These are phyloP conservation scores for Colletotrichum tropicale DNA, from an alignment of 2,329 filamentous ascomycete genomes.

Conservation along the genomic window DNA sequence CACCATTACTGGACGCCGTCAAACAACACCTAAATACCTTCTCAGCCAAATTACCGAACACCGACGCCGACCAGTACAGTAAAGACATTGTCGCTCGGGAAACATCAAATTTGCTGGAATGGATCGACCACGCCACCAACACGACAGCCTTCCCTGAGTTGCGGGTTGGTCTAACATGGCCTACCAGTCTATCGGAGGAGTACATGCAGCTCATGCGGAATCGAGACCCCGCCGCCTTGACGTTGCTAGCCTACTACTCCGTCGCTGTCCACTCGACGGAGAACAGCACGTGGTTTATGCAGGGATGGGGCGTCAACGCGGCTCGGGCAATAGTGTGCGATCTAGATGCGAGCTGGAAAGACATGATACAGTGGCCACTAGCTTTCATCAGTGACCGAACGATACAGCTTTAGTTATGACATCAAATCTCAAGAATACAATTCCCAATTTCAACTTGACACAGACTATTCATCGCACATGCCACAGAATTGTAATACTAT, in stretches of 20 bases:
- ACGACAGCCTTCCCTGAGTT: conserved; percentile 24
- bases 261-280: conserved; percentile 24
- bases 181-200: conserved; percentile 24
- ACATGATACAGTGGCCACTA: conserved; percentile 14
- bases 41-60: not conserved
- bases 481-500: not conserved
- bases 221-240: conserved; percentile 21
- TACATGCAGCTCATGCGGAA: conserved; percentile 24
- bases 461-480: not conserved
- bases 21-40: not conserved
- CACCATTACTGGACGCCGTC: conserved; percentile 2
- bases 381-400: conserved; percentile 7
- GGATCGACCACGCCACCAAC: conserved; percentile 4
- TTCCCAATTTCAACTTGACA: not conserved
- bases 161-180: conserved; percentile 25
- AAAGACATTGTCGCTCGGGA: not conserved
- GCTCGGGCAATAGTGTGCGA: not conserved
- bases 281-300: conserved; percentile 23
- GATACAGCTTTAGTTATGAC: conserved; percentile 1
- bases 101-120: not conserved
- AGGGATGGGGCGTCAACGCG: conserved; percentile 14
- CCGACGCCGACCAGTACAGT: not conserved
- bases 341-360: conserved; percentile 12
- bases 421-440: not conserved
- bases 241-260: conserved; percentile 27